A percentile compares a stretch with the other conserved stretches of the same genome.
Evolutionary conservation across 352 stramenopile genomes (phyloP).

Genomic region (Phytophthora pisi): DNA sequence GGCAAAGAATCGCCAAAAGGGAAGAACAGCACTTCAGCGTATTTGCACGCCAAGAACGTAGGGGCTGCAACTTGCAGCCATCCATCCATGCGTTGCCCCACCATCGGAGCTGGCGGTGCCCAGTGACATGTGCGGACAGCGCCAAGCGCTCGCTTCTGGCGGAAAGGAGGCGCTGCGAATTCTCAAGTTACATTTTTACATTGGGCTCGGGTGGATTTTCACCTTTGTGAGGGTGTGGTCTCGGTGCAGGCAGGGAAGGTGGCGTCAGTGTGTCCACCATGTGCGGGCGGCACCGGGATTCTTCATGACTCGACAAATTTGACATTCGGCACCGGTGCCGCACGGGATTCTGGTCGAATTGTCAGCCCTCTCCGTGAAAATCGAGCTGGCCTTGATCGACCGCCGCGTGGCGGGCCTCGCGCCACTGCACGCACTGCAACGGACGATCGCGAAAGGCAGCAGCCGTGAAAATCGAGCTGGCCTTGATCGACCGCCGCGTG

Average conservation of each 20-base stretch:
- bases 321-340: not conserved
- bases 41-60: not conserved
- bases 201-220: conserved; percentile 20
- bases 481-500: not conserved
- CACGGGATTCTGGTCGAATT: conserved; percentile 3
- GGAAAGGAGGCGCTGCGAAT: conserved; percentile 11
- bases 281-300: conserved; percentile 20
- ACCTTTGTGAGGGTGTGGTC: conserved; percentile 11
- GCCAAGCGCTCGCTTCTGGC: not conserved
- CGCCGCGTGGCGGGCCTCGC: not conserved
- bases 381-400: not conserved
- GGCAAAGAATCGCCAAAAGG: not conserved
- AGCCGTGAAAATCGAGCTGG: not conserved
- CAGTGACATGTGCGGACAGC: conserved; percentile 27
- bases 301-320: conserved; percentile 5
- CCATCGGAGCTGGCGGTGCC: conserved; percentile 7
- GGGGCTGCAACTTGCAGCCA: conserved; percentile 12
- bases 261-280: conserved; percentile 29
- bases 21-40: not conserved
- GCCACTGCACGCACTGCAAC: not conserved
- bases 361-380: not conserved
- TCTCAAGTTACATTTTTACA: conserved; percentile 10
- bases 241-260: conserved; percentile 12
- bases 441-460: conserved; percentile 1
- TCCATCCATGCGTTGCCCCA: conserved; percentile 8